A percentile compares a stretch with the other conserved stretches of the same genome.
Conservation (phyloP, 192 early-diverging fungal genomes). For the Neocallimastix lanati region DNA sequence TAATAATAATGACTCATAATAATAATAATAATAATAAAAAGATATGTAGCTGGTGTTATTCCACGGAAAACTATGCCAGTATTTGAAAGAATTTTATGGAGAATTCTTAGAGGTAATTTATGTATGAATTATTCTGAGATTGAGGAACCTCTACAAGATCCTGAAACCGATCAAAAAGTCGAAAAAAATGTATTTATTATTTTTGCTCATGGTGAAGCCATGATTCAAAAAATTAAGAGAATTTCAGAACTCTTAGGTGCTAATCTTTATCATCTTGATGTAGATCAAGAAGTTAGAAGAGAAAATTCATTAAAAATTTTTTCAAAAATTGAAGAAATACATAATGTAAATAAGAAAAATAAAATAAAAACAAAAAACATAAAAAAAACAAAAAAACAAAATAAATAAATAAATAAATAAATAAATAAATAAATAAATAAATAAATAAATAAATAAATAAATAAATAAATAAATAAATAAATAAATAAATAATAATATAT, state of each 20-base stretch:
- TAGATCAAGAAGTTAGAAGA: conserved; percentile 62
- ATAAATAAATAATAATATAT: conserved; percentile 8
- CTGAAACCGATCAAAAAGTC: conserved; percentile 64
- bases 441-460: too few relatives aligned
- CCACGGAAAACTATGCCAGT: conserved; percentile 59
- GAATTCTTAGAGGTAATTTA: conserved; percentile 89
- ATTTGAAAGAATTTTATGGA: conserved; percentile 92
- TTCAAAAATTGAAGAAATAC: conserved; percentile 62
- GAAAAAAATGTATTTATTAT: conserved; percentile 97
- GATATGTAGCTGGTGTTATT: conserved; percentile 88
- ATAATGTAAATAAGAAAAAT: neutral
- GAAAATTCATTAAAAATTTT: conserved; percentile 62
- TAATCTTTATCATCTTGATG: conserved; percentile 79
- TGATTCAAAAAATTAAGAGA: conserved; percentile 76
- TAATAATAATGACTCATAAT: neutral
- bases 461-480: too few relatives aligned
- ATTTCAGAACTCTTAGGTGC: conserved; percentile 91
- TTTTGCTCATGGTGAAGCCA: conserved; percentile 88
- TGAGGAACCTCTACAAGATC: conserved; percentile 82
- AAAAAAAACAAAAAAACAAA: too few relatives aligned
- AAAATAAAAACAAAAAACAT: too few relatives aligned
- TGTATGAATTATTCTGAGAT: conserved; percentile 93
- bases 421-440: too few relatives aligned
- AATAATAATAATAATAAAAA: neutral
- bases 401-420: too few relatives aligned